phyloP scores from a whole-genome alignment of 2,329 filamentous ascomycete genomes.

The Sphaerulina musiva region DNA sequence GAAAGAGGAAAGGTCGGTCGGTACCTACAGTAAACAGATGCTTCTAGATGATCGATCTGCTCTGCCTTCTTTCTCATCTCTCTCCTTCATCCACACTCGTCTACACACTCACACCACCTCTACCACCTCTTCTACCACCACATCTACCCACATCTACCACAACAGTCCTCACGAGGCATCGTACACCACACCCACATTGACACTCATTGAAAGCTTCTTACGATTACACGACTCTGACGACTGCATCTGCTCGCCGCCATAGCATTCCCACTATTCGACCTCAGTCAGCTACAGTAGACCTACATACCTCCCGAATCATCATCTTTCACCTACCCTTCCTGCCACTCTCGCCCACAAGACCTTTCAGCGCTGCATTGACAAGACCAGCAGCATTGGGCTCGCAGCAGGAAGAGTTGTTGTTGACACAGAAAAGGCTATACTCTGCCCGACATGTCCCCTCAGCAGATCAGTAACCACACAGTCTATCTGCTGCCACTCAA shows the following conservation, averaged over 20 bases:
- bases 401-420: neutral
- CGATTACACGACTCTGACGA: conserved; percentile 15
- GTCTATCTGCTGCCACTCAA: conserved; percentile 86
- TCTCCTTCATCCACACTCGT: neutral
- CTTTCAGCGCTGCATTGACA: conserved; percentile 5
- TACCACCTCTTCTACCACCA: neutral
- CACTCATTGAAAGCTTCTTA: conserved; percentile 4
- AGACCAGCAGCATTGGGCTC: neutral
- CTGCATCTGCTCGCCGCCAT: neutral
- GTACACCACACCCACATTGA: neutral
- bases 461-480: conserved; percentile 32
- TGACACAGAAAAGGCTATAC: neutral
- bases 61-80: neutral
- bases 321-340: neutral
- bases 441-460: conserved; percentile 32
- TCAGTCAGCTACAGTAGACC: neutral
- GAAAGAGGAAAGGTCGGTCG: neutral
- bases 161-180: neutral
- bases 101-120: too few relatives aligned
- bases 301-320: neutral
- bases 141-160: neutral
- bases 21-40: neutral
- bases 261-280: conserved; percentile 1
- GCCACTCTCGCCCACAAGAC: conserved; percentile 4
- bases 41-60: too few relatives aligned